Percentiles rank a stretch among this genome's conserved stretches.
Evolutionary conservation across 257 asterid species (phyloP).

Genomic region (Cynanchum wilfordii): DNA sequence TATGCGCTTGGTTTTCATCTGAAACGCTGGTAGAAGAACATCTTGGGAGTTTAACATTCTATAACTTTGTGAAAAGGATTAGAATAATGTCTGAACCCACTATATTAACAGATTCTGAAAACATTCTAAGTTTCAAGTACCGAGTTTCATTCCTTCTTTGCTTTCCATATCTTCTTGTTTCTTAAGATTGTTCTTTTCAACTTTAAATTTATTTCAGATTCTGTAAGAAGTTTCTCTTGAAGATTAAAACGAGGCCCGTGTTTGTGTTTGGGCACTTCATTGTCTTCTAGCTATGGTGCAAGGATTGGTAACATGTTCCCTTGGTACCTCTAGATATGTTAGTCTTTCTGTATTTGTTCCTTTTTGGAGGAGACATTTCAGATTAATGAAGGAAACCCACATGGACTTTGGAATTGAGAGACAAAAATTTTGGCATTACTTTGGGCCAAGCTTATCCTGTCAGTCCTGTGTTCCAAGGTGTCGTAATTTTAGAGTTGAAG

Average conservation of each 20-base stretch:
- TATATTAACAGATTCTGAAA: background rate
- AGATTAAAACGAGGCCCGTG: background rate
- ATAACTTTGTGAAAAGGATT: background rate
- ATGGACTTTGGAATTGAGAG: constrained; percentile 37
- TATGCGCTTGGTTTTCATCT: background rate
- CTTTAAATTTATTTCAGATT: background rate
- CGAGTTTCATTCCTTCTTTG: background rate
- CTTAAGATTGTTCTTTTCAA: background rate
- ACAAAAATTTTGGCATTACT: constrained; percentile 30
- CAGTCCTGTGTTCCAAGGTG: constrained; percentile 26
- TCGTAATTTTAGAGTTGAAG: constrained; percentile 55
- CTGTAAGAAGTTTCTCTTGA: constrained; percentile 25
- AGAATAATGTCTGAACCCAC: background rate
- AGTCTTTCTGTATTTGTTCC: constrained; percentile 37
- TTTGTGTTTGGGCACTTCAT: background rate
- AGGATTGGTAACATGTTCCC: constrained; percentile 41
- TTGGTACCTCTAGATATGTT: constrained; percentile 48
- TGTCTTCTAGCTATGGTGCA: constrained; percentile 36
- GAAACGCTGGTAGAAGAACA: background rate
- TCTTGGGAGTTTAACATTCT: background rate
- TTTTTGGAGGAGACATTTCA: constrained; percentile 37
- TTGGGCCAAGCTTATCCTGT: constrained; percentile 32
- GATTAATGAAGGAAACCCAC: constrained; percentile 33
- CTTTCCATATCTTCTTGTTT: background rate
- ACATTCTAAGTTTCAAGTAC: background rate